Evolutionary conservation across 768 basidiomycete genomes (phyloP).

Genomic region (Paxillus ammoniavirescens): DNA sequence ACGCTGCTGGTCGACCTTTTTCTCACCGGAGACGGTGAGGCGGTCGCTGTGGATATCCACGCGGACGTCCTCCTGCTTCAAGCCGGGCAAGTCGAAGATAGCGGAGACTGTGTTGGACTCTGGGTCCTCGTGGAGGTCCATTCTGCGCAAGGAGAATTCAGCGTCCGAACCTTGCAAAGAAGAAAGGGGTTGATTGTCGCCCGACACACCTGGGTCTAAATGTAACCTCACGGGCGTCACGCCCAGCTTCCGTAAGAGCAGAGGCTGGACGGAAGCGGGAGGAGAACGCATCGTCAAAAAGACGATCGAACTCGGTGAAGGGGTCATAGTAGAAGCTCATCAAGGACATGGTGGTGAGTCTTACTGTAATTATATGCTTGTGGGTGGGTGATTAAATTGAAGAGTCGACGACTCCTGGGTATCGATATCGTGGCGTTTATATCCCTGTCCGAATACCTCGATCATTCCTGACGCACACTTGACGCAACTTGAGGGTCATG

Average conservation of each 20-base stretch:
- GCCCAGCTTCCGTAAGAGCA: conserved; percentile 5
- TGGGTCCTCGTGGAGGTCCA: conserved; percentile 53
- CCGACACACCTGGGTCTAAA: conserved; percentile 33
- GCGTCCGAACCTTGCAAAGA: too few relatives aligned
- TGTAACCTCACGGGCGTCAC: conserved; percentile 6
- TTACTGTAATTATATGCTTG: neutral
- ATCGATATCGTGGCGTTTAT: neutral
- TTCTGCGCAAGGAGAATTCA: conserved; percentile 29
- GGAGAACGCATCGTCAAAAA: conserved; percentile 39
- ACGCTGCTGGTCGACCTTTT: conserved; percentile 28
- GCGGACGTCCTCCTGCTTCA: conserved; percentile 47
- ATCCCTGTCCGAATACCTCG: neutral
- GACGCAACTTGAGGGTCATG: neutral
- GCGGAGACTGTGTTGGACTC: conserved; percentile 51
- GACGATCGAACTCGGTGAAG: conserved; percentile 41
- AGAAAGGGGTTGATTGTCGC: neutral
- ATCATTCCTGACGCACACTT: too few relatives aligned
- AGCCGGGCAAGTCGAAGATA: conserved; percentile 56
- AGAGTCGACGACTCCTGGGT: neutral
- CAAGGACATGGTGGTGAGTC: conserved; percentile 21
- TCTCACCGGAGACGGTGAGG: conserved; percentile 53
- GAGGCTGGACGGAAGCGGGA: conserved; percentile 23
- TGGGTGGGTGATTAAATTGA: neutral
- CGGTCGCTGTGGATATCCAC: conserved; percentile 51
- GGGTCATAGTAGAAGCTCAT: conserved; percentile 36